Evolutionary conservation across 495 filamentous ascomycete species (phyloP), one percentile per base, ranked within the genome.

Genomic region (Elaphomyces granulatus): DNA sequence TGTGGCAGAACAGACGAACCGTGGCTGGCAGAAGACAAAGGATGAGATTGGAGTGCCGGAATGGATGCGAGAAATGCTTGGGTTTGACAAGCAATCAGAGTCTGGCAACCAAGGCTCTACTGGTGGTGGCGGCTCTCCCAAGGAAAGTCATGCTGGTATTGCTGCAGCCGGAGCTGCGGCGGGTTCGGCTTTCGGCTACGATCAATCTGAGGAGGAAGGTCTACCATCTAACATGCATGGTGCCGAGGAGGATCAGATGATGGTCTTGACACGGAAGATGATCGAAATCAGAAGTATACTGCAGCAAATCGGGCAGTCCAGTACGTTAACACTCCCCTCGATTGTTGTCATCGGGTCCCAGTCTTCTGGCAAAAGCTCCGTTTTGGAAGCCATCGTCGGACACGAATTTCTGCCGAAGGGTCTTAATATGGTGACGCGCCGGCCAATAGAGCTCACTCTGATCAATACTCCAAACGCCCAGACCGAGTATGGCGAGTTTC

Each of bases 311-410:
- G 90, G 90, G 32, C 87, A 99, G 62, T 87, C 87, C 4, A 81
- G 77, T 44, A 72, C 81, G 9, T 66, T 99, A 30, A 87, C 80
- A 3, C 61, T 96, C 30, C 90, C 90, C 0, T 94, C 90, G 2
- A 99, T 99, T 43, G 90, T 99, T 4, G 90, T 99, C 15, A 95
- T 99, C 49, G 90, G 90, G 8, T 96, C 90, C 1, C 90, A 99
- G 57, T 95, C 88, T 2, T 96, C 90, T 2, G 90, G 90, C 21
- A 99, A 99, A 60, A 95, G 87, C 53, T 96, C 92, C 7, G 90
- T 99, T 15, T 60, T 99, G 31, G 90, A 99, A 58, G 85, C 90
- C 35, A 92, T 99, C 45, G 90, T 99, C 17, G 90, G 90, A 26
- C 90, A 99, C 52, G 92, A 99, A 51, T 99, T 99, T 46, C 62